Base-by-base conservation (phyloP, 805 yeast genomes). In the Ogataea glucozyma region DNA sequence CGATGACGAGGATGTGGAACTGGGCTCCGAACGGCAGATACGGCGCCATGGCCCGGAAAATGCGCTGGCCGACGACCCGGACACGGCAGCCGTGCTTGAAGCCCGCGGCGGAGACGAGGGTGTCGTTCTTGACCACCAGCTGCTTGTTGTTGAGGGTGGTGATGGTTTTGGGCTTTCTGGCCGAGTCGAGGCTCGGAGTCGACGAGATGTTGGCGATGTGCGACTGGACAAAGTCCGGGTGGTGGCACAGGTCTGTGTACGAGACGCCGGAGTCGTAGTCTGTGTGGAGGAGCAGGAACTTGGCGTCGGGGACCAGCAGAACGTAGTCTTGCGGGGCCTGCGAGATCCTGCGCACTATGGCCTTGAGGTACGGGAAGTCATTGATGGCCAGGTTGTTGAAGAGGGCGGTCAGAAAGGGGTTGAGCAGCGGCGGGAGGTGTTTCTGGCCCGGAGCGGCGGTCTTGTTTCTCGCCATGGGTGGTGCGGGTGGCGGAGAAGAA, bases 291-390 rank as follows among this genome's bases (percentile, higher is more conserved):
- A 65, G 54, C 9, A 85, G 64, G 2, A 73, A 61, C 20, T 62
- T 57, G 1, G 83, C 65, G 4, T 79, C 77, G 0, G 95, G 95
- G 1, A 83, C 79, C n/a, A 86, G 57, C 11, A 86, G 57, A 2
- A 80, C 70, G 57, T 72, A 80, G n/a, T 73, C 75, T 14, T 69
- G 70, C 27, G 83, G 78, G 47, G 61, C 63, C 31, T 55, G 60
- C 2, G 69, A 53, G 18, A 83, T 54, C 38, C 61, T 70, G 4
- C 62, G 57, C 26, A 79, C 69, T 6, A 78, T 65, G n/a, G 69
- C 70, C 44, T 70, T 73, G 17, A 58, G 38, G 73, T 64, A 12
- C 10, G 81, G 73, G 0, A 73, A 67, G n/a, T 61, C 62, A 6
- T 60, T 46, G 2, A 79, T 79, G 43, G 65, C 68, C 0, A 85